Evolutionary conservation across 2,329 filamentous ascomycete species (phyloP).

Genomic region (Penicillium decumbens): DNA sequence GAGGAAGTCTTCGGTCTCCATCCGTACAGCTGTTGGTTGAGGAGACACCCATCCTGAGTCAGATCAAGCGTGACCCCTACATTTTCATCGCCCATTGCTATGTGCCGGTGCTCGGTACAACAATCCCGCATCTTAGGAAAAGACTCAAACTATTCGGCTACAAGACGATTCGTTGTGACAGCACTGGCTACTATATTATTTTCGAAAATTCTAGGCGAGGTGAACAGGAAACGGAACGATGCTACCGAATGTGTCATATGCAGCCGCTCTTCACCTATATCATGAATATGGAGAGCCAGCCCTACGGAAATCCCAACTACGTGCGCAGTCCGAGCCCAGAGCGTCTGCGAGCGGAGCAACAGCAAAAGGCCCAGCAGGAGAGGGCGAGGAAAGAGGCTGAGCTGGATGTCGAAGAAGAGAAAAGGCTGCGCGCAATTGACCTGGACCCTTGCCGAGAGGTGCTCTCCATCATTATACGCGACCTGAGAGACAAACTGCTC

Average conservation of each 20-base stretch:
- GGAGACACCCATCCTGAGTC: slow-evolving; percentile 60
- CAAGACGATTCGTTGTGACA: slow-evolving; percentile 76
- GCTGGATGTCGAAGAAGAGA: slow-evolving; percentile 82
- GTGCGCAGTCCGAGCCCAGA: slow-evolving; percentile 48
- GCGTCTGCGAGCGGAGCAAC: slow-evolving; percentile 44
- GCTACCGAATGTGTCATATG: slow-evolving; percentile 72
- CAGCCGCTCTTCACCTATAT: slow-evolving; percentile 84
- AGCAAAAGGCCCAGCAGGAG: slow-evolving; percentile 62
- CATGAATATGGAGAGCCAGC: slow-evolving; percentile 84
- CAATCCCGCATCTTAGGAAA: slow-evolving; percentile 84
- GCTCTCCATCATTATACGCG: slow-evolving; percentile 68
- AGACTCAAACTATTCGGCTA: slow-evolving; percentile 77
- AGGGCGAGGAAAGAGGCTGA: slow-evolving; percentile 68
- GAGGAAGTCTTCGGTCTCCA: slow-evolving; percentile 33
- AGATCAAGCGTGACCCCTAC: slow-evolving; percentile 75
- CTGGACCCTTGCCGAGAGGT: slow-evolving; percentile 88
- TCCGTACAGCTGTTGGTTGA: slow-evolving; percentile 55
- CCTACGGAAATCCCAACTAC: slow-evolving; percentile 62
- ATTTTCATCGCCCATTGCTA: slow-evolving; percentile 83
- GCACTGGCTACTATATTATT: slow-evolving; percentile 83
- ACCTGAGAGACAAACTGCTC: slow-evolving; percentile 81
- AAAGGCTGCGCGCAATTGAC: slow-evolving; percentile 76
- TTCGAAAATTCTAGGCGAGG: slow-evolving; percentile 76
- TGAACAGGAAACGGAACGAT: slow-evolving; percentile 74
- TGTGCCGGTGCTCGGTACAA: slow-evolving; percentile 80